These are phyloP conservation scores for Lophiotrema nucula DNA, from an alignment of 495 filamentous ascomycete genomes.

Conservation along the genomic window DNA sequence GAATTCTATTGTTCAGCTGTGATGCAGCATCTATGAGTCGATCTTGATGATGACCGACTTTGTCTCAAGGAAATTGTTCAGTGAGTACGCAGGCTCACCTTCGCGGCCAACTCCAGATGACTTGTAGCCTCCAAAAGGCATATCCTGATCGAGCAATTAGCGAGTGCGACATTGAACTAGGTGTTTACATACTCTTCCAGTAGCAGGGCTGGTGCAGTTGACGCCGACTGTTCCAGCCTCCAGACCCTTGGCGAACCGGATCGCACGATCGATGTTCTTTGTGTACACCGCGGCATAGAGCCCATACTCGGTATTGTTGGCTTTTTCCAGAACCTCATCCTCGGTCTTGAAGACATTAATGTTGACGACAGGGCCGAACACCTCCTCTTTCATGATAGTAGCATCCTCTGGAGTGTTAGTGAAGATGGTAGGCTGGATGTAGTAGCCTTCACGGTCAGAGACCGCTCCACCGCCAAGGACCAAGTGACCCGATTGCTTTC, in stretches of 20 bases:
- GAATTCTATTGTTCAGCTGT: not conserved
- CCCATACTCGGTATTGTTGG: conserved; percentile 48
- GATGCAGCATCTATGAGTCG: not conserved
- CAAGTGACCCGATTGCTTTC: conserved; percentile 26
- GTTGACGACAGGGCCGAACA: conserved; percentile 51
- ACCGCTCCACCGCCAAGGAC: conserved; percentile 15
- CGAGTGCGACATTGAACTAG: too few relatives aligned
- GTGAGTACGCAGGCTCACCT: conserved; percentile 30
- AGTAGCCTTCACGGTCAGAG: conserved; percentile 45
- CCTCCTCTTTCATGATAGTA: conserved; percentile 46
- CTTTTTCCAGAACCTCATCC: conserved; percentile 43
- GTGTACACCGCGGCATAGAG: conserved; percentile 40
- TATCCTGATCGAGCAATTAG: conserved; percentile 25
- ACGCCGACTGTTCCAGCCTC: conserved; percentile 34
- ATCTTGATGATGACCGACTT: conserved; percentile 37
- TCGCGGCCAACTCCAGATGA: conserved; percentile 33
- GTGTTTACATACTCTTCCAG: not conserved
- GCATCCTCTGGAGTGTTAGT: conserved; percentile 44
- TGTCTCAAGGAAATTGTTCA: conserved; percentile 37
- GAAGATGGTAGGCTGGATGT: conserved; percentile 52
- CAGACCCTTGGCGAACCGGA: conserved; percentile 36
- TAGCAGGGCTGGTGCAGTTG: conserved; percentile 36
- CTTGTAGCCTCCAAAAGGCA: conserved; percentile 42
- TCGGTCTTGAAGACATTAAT: conserved; percentile 46
- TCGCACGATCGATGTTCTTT: conserved; percentile 34